A percentile compares a stretch with the other conserved stretches of the same genome.
Conservation (phyloP, 2,329 filamentous ascomycete species). For the Colletotrichum graminicola region DNA sequence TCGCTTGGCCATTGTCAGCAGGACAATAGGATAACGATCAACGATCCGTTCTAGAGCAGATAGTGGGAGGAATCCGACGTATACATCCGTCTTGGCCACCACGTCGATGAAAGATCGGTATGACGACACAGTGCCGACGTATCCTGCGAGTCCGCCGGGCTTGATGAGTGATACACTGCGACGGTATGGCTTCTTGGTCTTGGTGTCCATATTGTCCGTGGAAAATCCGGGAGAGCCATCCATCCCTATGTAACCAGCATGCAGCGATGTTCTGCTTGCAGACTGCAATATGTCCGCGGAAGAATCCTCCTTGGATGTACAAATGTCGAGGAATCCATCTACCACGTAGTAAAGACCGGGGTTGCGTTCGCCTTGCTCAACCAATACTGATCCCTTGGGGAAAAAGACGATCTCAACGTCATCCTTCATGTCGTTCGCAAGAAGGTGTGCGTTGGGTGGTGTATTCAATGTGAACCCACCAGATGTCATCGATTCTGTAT, state of each 20-base stretch:
- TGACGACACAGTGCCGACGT: constrained; percentile 93
- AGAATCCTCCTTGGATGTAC: constrained; percentile 78
- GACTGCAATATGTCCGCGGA: constrained; percentile 57
- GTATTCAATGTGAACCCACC: constrained; percentile 71
- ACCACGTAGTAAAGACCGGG: constrained; percentile 97
- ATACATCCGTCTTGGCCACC: constrained; percentile 97
- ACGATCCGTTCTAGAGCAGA: constrained; percentile 90
- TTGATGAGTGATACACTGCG: constrained; percentile 92
- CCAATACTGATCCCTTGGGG: constrained; percentile 90
- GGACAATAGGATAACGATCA: constrained; percentile 89
- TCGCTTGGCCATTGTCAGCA: constrained; percentile 96
- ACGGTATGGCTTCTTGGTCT: constrained; percentile 61
- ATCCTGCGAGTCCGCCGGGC: constrained; percentile 92
- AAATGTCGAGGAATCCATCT: constrained; percentile 95
- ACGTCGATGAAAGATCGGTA: constrained; percentile 98
- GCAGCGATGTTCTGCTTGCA: constrained; percentile 50
- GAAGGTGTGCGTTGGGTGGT: constrained; percentile 72
- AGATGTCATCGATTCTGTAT: constrained; percentile 87
- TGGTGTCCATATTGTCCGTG: constrained; percentile 49
- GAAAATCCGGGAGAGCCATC: constrained; percentile 35
- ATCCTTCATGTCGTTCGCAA: constrained; percentile 85
- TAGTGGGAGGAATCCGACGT: constrained; percentile 93
- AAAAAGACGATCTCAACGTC: constrained; percentile 99
- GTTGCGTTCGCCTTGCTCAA: constrained; percentile 97
- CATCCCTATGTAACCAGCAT: constrained; percentile 31